Percentiles rank a stretch among this genome's conserved stretches.
Conservation (phyloP, 2,329 filamentous ascomycete genomes). For the Fusarium setosum region DNA sequence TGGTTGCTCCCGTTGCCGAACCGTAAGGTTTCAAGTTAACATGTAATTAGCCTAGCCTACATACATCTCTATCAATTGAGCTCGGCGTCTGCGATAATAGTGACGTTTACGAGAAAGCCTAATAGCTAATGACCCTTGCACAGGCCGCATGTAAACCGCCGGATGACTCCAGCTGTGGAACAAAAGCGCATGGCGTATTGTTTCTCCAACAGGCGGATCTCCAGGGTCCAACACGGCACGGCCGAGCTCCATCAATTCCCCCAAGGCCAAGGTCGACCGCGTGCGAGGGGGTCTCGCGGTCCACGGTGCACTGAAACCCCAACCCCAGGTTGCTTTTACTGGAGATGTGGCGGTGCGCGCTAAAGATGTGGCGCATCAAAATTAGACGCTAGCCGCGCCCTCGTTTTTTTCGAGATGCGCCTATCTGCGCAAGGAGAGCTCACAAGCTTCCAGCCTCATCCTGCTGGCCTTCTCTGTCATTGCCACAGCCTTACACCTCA, state of each 20-base stretch:
- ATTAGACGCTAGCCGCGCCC: constrained; percentile 33
- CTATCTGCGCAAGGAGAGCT: too few relatives aligned
- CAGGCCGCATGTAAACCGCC: not conserved
- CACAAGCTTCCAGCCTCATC: constrained; percentile 33
- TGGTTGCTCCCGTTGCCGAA: not conserved
- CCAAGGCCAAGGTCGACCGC: not conserved
- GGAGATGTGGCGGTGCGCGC: constrained; percentile 27
- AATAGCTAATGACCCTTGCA: not conserved
- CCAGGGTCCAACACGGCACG: not conserved
- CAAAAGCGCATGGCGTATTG: not conserved
- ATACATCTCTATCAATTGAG: not conserved
- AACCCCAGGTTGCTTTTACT: not conserved
- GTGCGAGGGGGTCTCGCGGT: not conserved
- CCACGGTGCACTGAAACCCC: not conserved
- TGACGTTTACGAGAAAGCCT: not conserved
- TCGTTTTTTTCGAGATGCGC: constrained; percentile 27
- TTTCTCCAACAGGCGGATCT: not conserved
- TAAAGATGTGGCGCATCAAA: constrained; percentile 14
- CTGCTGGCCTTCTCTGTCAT: constrained; percentile 17
- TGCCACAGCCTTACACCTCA: constrained; percentile 23
- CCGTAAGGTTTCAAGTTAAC: not conserved
- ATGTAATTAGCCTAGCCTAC: not conserved
- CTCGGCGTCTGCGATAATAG: not conserved
- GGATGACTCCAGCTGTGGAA: not conserved
- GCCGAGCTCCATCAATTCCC: too few relatives aligned